These are phyloP conservation scores for Trypanosomatidae sp. DNA, from an alignment of 208 protist species.

Conservation along the genomic window DNA sequence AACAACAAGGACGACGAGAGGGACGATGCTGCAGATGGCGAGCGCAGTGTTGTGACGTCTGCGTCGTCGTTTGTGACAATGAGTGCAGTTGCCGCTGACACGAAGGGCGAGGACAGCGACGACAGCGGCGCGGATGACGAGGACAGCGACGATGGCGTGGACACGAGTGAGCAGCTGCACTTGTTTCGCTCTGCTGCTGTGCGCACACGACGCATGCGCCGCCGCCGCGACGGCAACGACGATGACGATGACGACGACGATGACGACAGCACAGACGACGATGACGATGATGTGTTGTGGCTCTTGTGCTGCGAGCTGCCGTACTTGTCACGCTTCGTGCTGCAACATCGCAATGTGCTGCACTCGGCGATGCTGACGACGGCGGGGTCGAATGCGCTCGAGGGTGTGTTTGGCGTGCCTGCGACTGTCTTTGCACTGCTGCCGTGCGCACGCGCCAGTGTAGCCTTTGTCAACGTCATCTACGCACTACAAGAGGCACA, in stretches of 20 bases:
- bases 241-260: background rate
- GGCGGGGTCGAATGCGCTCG: constrained; percentile 53
- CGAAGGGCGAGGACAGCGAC: background rate
- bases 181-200: too few relatives aligned
- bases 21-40: background rate
- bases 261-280: background rate
- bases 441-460: constrained; percentile 53
- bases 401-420: constrained; percentile 76
- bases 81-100: too few relatives aligned
- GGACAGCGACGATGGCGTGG: too few relatives aligned
- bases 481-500: constrained; percentile 32
- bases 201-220: too few relatives aligned
- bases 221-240: background rate
- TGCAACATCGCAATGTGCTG: constrained; percentile 54
- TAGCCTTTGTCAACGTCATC: constrained; percentile 43
- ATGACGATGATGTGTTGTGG: constrained; percentile 3
- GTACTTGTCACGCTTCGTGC: constrained; percentile 56
- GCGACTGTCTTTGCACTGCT: constrained; percentile 80
- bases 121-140: too few relatives aligned
- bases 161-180: too few relatives aligned
- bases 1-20: background rate
- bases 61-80: too few relatives aligned
- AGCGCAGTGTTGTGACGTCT: too few relatives aligned
- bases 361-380: constrained; percentile 57
- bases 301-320: constrained; percentile 53